phyloP scores from a whole-genome alignment of 345 rosid genomes.

The Streptanthus diversifolius region DNA sequence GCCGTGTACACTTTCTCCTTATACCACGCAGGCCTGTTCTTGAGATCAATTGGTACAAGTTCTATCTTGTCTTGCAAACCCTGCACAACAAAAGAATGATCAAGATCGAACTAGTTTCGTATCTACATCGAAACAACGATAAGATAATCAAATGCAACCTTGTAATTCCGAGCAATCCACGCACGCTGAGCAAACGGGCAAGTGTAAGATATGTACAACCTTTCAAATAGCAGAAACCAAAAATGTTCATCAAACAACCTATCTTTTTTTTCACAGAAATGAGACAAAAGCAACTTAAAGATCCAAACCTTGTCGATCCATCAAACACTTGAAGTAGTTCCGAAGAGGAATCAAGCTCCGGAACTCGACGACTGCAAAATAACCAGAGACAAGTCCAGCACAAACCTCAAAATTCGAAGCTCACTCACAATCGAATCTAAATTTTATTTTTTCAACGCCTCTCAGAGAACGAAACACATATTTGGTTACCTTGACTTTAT shows the following conservation, averaged over 20 bases:
- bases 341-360: slow-evolving; percentile 62
- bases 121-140: neutral
- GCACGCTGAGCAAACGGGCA: slow-evolving; percentile 90
- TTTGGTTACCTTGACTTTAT: slow-evolving; percentile 8
- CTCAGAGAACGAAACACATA: neutral
- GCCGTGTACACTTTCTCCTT: slow-evolving; percentile 65
- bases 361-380: slow-evolving; percentile 38
- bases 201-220: slow-evolving; percentile 56
- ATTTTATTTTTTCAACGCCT: neutral
- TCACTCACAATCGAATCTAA: neutral
- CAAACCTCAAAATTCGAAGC: neutral
- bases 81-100: slow-evolving; percentile 36
- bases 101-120: neutral
- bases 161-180: slow-evolving; percentile 87
- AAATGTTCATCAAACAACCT: neutral
- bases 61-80: slow-evolving; percentile 70
- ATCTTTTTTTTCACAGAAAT: neutral
- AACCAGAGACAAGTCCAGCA: neutral
- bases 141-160: slow-evolving; percentile 37
- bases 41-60: slow-evolving; percentile 69
- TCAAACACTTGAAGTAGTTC: slow-evolving; percentile 65
- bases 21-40: slow-evolving; percentile 84
- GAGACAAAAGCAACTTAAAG: neutral
- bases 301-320: slow-evolving; percentile 66
- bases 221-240: slow-evolving; percentile 26